A percentile compares a stretch with the other conserved stretches of the same genome.
Conservation (phyloP, 139 green algal species). For the Deuterostichococcus epilithicus region DNA sequence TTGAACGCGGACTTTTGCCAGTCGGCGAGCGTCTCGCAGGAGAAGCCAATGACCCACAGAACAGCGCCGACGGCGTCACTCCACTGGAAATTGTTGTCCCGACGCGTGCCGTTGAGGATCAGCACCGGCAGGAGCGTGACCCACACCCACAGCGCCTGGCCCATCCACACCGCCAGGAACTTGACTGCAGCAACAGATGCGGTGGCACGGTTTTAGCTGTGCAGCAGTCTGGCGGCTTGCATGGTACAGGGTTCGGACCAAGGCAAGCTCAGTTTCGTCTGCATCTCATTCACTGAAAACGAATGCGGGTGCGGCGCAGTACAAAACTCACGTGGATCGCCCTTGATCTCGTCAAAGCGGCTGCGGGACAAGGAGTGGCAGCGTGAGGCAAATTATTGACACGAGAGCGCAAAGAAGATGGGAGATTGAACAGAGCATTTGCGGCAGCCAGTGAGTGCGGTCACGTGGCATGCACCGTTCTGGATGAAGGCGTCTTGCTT, state of each 20-base stretch:
- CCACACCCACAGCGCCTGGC: slow-evolving; percentile 81
- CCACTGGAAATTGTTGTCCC: slow-evolving; percentile 13
- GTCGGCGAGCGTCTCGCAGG: slow-evolving; percentile 64
- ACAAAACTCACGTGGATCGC: slow-evolving; percentile 44
- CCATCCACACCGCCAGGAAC: slow-evolving; percentile 15
- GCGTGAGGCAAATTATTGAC: no score
- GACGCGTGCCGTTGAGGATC: slow-evolving; percentile 52
- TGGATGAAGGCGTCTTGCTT: no score
- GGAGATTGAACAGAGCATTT: no score
- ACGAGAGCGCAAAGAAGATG: no score
- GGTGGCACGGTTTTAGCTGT: background rate
- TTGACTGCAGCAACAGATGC: slow-evolving; percentile 4
- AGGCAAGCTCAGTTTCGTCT: no score
- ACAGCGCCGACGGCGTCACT: slow-evolving; percentile 29
- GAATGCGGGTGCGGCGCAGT: background rate
- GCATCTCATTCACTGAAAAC: slow-evolving; percentile 28
- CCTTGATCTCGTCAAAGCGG: slow-evolving; percentile 72
- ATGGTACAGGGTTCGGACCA: slow-evolving; percentile 37
- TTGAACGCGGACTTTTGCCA: slow-evolving; percentile 79
- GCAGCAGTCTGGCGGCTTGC: slow-evolving; percentile 41
- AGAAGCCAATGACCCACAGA: slow-evolving; percentile 58
- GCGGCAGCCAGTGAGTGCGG: no score
- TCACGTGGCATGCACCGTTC: no score
- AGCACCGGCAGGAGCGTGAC: slow-evolving; percentile 65
- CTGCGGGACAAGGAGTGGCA: no score